phyloP scores from a whole-genome alignment of 2,329 filamentous ascomycete species.

The Lasiodiplodia citricola region DNA sequence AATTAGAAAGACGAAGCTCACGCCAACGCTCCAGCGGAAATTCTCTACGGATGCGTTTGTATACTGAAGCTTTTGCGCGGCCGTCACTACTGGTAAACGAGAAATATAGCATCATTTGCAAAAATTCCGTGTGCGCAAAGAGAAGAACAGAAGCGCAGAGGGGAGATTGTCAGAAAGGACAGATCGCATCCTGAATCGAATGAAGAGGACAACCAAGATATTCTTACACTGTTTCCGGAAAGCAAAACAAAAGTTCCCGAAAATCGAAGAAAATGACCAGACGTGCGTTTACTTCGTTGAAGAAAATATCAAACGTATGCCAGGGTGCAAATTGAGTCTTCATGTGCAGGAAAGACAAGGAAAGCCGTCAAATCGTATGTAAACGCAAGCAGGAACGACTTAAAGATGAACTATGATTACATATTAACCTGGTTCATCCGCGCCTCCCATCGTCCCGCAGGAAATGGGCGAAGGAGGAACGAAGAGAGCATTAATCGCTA shows the following conservation, averaged over 20 bases:
- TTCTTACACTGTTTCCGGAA: neutral
- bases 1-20: neutral
- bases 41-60: constrained; percentile 16
- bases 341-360: neutral
- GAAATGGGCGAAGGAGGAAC: neutral
- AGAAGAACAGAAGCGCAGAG: neutral
- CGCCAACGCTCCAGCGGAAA: neutral
- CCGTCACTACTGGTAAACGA: neutral
- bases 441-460: neutral
- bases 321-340: neutral
- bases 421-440: constrained; percentile 10
- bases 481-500: constrained; percentile 13
- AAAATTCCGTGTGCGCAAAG: neutral
- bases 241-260: neutral
- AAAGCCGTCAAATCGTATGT: neutral
- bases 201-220: neutral
- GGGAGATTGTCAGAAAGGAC: neutral
- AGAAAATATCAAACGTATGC: neutral
- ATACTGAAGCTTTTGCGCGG: neutral
- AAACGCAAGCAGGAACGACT: neutral
- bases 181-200: neutral
- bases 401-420: constrained; percentile 18
- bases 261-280: neutral
- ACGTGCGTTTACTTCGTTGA: neutral
- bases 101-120: neutral